Percentiles rank a stretch among this genome's conserved stretches.
These are phyloP conservation scores for Aspergillus melleus DNA, from an alignment of 2,329 filamentous ascomycete genomes.

Conservation along the genomic window DNA sequence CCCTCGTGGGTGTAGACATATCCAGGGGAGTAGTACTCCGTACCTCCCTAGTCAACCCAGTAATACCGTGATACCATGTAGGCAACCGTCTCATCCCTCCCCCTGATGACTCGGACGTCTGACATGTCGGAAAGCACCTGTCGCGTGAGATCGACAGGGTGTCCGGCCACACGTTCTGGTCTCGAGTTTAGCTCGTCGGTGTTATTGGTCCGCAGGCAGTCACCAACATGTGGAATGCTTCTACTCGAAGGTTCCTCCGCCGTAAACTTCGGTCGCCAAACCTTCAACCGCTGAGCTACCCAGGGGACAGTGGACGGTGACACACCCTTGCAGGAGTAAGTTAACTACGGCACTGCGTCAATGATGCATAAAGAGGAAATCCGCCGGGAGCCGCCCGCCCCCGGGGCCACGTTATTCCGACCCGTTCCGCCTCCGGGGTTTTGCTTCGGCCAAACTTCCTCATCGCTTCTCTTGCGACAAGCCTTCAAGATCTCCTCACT, in stretches of 20 bases:
- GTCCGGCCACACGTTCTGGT: neutral
- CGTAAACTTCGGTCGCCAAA: too few relatives aligned
- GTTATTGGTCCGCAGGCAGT: neutral
- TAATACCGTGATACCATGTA: neutral
- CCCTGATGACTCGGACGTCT: neutral
- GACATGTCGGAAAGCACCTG: neutral
- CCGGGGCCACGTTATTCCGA: slow-evolving; percentile 16
- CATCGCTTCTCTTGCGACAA: slow-evolving; percentile 7
- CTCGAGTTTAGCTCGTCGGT: neutral
- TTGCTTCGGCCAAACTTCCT: slow-evolving; percentile 15
- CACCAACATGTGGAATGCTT: neutral
- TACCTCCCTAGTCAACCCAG: neutral
- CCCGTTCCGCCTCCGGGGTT: slow-evolving; percentile 17
- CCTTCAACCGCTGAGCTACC: too few relatives aligned
- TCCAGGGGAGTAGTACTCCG: too few relatives aligned
- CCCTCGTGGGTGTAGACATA: too few relatives aligned
- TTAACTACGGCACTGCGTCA: too few relatives aligned
- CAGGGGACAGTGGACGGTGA: too few relatives aligned
- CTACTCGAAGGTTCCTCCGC: too few relatives aligned
- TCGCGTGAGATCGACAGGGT: slow-evolving; percentile 2
- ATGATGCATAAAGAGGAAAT: too few relatives aligned
- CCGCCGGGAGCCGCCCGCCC: too few relatives aligned
- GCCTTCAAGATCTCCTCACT: slow-evolving; percentile 56
- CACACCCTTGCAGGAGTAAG: too few relatives aligned
- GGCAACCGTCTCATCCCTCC: neutral